A percentile compares a stretch with the other conserved stretches of the same genome.
phyloP scores from a whole-genome alignment of 176 grass and related monocot genomes.

The Raddia distichophylla region DNA sequence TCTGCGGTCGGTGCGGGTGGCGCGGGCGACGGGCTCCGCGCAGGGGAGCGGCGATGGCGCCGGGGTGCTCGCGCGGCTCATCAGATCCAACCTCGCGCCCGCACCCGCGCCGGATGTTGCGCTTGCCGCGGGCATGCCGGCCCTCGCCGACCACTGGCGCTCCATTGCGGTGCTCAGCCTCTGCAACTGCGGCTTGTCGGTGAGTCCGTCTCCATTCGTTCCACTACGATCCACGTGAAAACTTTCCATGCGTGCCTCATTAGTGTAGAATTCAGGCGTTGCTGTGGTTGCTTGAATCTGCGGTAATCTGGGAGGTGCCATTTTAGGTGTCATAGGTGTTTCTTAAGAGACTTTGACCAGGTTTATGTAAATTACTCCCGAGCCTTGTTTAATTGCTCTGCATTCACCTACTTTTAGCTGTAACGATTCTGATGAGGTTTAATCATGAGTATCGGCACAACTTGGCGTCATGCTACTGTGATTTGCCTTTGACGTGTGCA shows the following conservation, averaged over 20 bases:
- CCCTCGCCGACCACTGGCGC: slow-evolving; percentile 86
- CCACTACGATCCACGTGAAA: background rate
- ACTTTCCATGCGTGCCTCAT: background rate
- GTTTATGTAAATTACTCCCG: background rate
- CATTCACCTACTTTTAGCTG: background rate
- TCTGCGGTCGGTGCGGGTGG: slow-evolving; percentile 64
- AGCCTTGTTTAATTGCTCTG: slow-evolving; percentile 20
- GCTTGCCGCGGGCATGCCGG: slow-evolving; percentile 57
- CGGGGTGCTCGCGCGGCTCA: slow-evolving; percentile 69
- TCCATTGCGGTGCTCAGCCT: slow-evolving; percentile 60
- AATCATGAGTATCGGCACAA: background rate
- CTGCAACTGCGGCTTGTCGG: slow-evolving; percentile 82
- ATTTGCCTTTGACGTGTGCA: background rate
- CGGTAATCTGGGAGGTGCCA: background rate
- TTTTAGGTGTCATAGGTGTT: slow-evolving; percentile 14
- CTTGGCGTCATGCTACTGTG: background rate
- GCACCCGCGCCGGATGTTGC: slow-evolving; percentile 40
- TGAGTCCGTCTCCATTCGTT: slow-evolving; percentile 46
- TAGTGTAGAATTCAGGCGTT: background rate
- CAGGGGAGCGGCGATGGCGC: slow-evolving; percentile 77
- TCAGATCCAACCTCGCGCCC: slow-evolving; percentile 69
- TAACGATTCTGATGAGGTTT: slow-evolving; percentile 22
- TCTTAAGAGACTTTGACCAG: background rate
- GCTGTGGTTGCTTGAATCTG: background rate
- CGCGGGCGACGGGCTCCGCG: slow-evolving; percentile 65